Base-by-base conservation (phyloP, 768 basidiomycete genomes). In the Punctularia strigosozonata region DNA sequence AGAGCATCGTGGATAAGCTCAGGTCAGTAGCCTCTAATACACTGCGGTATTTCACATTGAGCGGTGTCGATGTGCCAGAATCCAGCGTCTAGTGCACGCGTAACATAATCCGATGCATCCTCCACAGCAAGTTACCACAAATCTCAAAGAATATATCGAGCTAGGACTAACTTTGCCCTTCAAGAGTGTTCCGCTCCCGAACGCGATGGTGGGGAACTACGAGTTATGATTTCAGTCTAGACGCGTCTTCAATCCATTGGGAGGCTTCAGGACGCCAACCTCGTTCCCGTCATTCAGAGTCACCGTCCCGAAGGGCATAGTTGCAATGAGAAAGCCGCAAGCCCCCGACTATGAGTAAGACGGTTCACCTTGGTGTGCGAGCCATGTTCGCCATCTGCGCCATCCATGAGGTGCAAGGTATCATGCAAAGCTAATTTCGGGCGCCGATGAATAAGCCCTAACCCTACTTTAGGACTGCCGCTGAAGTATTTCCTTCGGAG, bases 51-150 rank as follows among this genome's bases (percentile, higher is more conserved):
- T 55, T 30, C 37, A 71, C 71, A 37, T 44, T 67, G 64, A 4
- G 73, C 73, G 5, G 71, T 73, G 54, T 75, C 73, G 14, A 77
- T 52, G 52, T 77, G 73, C 4, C 55, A 57, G 43, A 75, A 75
- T 0, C 73, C 74, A 4, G 51, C 48, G 6, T 72, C 64, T 0
- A 77, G 51, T 4, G 75, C 75, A 44, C 65, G 66, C 36, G 63
- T 60, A 19, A 71, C 61, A 39, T 63, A 66, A 19, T 53, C 55
- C 21, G 65, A 60, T 5, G 68, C 64, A 45, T 75, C 68, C 38
- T 56, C 61, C 31, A 55, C 28, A 56, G 35, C 62, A 67, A 47
- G 44, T 25, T 23, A 37, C 43, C 7, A 31, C 32, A 6, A 14
- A 18, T 15, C 14, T n/a, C 10, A 15, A 10, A 10, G 10, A 30